Percentiles rank a stretch among this genome's conserved stretches.
These are phyloP conservation scores for Schoenoplectus triqueter DNA, from an alignment of 202 grass and related monocot genomes.

Conservation along the genomic window DNA sequence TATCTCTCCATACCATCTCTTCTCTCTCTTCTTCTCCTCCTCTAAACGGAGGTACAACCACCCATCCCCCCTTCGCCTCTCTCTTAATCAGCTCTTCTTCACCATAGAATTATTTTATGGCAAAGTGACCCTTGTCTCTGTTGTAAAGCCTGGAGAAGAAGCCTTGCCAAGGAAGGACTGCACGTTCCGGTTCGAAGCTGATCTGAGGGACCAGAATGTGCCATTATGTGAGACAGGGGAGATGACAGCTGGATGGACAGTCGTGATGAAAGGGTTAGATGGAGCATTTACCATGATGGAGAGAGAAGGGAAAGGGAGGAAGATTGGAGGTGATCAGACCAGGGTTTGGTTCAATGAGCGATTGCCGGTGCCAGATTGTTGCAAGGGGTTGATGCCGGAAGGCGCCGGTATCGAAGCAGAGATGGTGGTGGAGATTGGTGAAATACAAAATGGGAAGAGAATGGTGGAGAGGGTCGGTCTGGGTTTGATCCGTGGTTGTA, in stretches of 20 bases:
- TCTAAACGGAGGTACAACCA: constrained; percentile 25
- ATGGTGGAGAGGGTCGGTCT: constrained; percentile 55
- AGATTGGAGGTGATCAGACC: constrained; percentile 15
- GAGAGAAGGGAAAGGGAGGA: constrained; percentile 45
- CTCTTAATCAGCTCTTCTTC: constrained; percentile 54
- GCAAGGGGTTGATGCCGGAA: constrained; percentile 41
- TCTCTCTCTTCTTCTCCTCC: constrained; percentile 53
- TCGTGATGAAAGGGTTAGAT: constrained; percentile 45
- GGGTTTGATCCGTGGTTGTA: constrained; percentile 65
- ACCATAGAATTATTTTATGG: constrained; percentile 43
- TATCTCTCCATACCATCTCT: constrained; percentile 49
- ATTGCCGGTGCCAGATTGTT: constrained; percentile 49
- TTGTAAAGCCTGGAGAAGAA: constrained; percentile 40
- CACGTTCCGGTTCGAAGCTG: constrained; percentile 65
- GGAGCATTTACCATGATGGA: constrained; percentile 64
- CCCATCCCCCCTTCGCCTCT: constrained; percentile 43
- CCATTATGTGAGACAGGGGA: constrained; percentile 10
- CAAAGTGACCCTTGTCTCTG: constrained; percentile 40
- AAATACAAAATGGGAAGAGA: constrained; percentile 19
- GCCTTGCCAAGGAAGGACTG: not conserved
- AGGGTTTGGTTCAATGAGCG: constrained; percentile 52
- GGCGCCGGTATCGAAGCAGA: constrained; percentile 52
- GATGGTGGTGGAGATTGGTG: constrained; percentile 43
- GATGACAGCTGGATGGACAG: constrained; percentile 62
- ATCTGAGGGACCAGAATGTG: constrained; percentile 35